Evolutionary conservation across 192 early-diverging fungal genomes (phyloP).

Genomic region (Coemansia sp.): DNA sequence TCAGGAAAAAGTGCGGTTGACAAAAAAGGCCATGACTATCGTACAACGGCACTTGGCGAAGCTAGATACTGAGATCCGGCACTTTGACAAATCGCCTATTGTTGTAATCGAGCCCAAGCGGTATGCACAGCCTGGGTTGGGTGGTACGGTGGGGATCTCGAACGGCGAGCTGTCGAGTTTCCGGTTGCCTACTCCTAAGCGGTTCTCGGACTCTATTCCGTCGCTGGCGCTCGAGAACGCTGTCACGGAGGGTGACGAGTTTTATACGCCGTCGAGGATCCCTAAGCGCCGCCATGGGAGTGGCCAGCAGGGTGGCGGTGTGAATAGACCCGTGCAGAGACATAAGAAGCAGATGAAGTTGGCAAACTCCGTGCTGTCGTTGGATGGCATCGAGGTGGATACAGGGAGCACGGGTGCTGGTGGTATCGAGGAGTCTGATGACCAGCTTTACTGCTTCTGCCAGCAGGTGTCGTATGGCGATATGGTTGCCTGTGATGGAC

Average conservation of each 20-base stretch:
- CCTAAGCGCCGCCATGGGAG: constrained; percentile 37
- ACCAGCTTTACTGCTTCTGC: constrained; percentile 59
- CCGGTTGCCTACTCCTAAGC: constrained; percentile 34
- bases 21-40: constrained; percentile 47
- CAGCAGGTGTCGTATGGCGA: constrained; percentile 59
- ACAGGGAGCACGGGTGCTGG: constrained; percentile 8
- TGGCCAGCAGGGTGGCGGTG: not conserved
- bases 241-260: constrained; percentile 16
- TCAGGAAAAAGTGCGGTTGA: constrained; percentile 45
- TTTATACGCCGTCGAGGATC: constrained; percentile 45
- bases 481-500: constrained; percentile 59
- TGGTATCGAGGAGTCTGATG: constrained; percentile 56
- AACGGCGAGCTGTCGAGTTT: constrained; percentile 42
- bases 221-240: constrained; percentile 22
- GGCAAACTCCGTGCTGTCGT: constrained; percentile 35
- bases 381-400: constrained; percentile 50
- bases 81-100: constrained; percentile 42
- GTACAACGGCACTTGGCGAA: constrained; percentile 47
- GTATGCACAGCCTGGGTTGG: not conserved
- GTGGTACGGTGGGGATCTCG: constrained; percentile 28
- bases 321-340: constrained; percentile 16
- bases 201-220: constrained; percentile 31
- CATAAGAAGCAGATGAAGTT: constrained; percentile 52
- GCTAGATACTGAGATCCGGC: constrained; percentile 48
- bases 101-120: constrained; percentile 5